Conservation (phyloP, 768 basidiomycete genomes). For the Pseudohyphozyma bogoriensis region DNA sequence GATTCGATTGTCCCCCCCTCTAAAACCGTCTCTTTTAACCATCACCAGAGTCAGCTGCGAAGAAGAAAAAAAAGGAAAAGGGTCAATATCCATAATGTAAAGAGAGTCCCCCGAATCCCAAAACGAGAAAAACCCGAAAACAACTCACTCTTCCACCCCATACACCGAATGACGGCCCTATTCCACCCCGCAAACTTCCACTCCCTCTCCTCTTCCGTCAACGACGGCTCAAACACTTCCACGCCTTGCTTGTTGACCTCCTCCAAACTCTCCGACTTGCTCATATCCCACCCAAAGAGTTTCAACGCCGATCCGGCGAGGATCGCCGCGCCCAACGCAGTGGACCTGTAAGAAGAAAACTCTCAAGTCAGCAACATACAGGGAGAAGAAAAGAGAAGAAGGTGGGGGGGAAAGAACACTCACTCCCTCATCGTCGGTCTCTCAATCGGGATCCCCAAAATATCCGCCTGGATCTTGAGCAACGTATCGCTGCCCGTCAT, state of each 20-base stretch:
- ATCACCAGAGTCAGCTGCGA: no score
- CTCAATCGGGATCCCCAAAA: conserved; percentile 83
- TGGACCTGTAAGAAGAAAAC: conserved; percentile 51
- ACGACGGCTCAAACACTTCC: conserved; percentile 54
- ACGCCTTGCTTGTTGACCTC: conserved; percentile 82
- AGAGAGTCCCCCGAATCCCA: no score
- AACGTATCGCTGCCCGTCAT: conserved; percentile 90
- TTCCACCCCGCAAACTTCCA: conserved; percentile 65
- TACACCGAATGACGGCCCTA: conserved; percentile 72
- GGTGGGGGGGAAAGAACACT: conserved; percentile 35
- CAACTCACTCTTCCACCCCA: conserved; percentile 58
- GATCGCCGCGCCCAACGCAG: conserved; percentile 87
- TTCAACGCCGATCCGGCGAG: conserved; percentile 80
- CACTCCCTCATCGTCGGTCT: conserved; percentile 95
- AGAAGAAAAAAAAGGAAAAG: no score
- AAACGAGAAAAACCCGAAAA: no score
- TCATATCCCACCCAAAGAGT: conserved; percentile 86
- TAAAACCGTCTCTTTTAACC: no score
- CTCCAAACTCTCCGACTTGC: conserved; percentile 64
- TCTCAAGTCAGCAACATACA: not conserved
- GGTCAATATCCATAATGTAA: no score
- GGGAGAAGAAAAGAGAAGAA: not conserved
- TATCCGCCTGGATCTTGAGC: conserved; percentile 74
- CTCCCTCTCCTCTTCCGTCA: conserved; percentile 47
- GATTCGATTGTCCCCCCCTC: no score